Percentiles rank a stretch among this genome's conserved stretches.
Evolutionary conservation across 2,329 filamentous ascomycete species (phyloP).

Genomic region (Beauveria asiatica): DNA sequence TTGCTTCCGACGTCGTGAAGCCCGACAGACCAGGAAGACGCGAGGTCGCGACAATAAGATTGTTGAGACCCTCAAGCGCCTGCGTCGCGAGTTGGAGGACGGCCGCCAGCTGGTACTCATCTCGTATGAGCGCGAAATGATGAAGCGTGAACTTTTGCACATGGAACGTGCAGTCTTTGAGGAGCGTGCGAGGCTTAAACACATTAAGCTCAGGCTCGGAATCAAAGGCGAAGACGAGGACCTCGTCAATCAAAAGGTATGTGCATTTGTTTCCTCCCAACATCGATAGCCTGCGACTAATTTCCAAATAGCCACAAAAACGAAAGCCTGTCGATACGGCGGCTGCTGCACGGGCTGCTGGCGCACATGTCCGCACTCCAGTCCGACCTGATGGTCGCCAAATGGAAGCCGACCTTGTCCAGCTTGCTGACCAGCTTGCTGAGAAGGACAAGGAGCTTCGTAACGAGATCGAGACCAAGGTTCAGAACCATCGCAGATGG

Average conservation of each 20-base stretch:
- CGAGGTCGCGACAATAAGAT: slow-evolving; percentile 88
- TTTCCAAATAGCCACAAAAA: slow-evolving; percentile 54
- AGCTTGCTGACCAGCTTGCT: slow-evolving; percentile 65
- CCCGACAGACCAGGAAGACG: slow-evolving; percentile 90
- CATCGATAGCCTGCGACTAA: slow-evolving; percentile 19
- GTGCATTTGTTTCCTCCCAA: slow-evolving; percentile 18
- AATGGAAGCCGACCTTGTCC: slow-evolving; percentile 69
- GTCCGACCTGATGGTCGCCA: slow-evolving; percentile 61
- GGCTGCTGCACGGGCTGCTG: slow-evolving; percentile 51
- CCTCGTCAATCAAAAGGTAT: slow-evolving; percentile 86
- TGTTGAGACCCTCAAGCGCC: slow-evolving; percentile 85
- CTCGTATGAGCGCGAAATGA: slow-evolving; percentile 70
- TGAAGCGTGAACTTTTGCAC: slow-evolving; percentile 68
- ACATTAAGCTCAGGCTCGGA: slow-evolving; percentile 77
- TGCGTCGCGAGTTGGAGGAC: slow-evolving; percentile 85
- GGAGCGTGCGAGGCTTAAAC: slow-evolving; percentile 72
- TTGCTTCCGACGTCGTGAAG: slow-evolving; percentile 91
- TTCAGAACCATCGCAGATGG: slow-evolving; percentile 84
- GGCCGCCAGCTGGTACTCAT: slow-evolving; percentile 71
- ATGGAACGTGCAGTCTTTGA: slow-evolving; percentile 74
- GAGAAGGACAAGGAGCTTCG: slow-evolving; percentile 78
- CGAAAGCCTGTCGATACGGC: slow-evolving; percentile 55
- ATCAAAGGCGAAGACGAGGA: slow-evolving; percentile 94
- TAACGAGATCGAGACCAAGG: slow-evolving; percentile 75
- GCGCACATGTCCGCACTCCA: slow-evolving; percentile 60